phyloP scores from a whole-genome alignment of 345 rosid species.

The Punica granatum region DNA sequence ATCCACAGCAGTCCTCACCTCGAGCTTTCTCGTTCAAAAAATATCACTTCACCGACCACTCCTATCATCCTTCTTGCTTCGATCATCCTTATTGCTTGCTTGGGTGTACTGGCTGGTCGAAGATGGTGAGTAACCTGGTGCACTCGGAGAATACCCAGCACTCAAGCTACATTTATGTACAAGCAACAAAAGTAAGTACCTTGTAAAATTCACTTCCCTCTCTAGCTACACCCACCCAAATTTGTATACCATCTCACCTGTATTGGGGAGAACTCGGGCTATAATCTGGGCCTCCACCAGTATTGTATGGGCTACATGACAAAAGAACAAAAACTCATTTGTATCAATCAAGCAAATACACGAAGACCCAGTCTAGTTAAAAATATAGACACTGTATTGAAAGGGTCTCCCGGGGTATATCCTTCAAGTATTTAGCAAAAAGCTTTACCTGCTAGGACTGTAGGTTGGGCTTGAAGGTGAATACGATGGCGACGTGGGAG shows the following conservation, averaged over 20 bases:
- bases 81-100: constrained; percentile 41
- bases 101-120: constrained; percentile 76
- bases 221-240: neutral
- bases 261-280: constrained; percentile 67
- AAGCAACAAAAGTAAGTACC: constrained; percentile 1
- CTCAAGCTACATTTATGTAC: constrained; percentile 38
- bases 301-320: constrained; percentile 55
- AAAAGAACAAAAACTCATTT: neutral
- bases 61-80: constrained; percentile 33
- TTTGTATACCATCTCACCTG: constrained; percentile 25
- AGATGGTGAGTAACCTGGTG: constrained; percentile 76
- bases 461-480: constrained; percentile 88
- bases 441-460: constrained; percentile 81
- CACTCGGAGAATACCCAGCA: constrained; percentile 79
- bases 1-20: too few relatives aligned
- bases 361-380: neutral
- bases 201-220: neutral
- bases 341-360: neutral
- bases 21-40: neutral
- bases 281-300: constrained; percentile 68
- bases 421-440: neutral
- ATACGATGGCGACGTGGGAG: constrained; percentile 90
- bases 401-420: neutral
- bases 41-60: constrained; percentile 5
- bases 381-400: neutral